phyloP scores from a whole-genome alignment of 495 filamentous ascomycete genomes.

The Penicillium psychrofluorescens region DNA sequence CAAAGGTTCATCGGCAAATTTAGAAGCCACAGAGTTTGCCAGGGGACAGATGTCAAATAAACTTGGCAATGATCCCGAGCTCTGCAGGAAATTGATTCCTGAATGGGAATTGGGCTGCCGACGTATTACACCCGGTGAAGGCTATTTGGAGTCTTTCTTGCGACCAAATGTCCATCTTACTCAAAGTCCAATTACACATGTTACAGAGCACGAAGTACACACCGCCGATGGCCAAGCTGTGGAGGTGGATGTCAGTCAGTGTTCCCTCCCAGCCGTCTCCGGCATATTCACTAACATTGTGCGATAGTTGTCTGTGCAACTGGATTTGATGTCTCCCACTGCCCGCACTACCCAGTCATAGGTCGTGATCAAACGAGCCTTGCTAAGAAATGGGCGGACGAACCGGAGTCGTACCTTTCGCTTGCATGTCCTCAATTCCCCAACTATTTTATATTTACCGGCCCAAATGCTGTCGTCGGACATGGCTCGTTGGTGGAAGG shows the following conservation, averaged over 20 bases:
- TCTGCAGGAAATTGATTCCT: conserved; percentile 36
- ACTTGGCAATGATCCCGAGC: conserved; percentile 24
- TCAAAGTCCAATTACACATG: conserved; percentile 17
- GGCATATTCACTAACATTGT: too few species aligned
- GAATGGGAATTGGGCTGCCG: conserved; percentile 40
- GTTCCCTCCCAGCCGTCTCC: not conserved
- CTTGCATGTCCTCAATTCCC: conserved; percentile 18
- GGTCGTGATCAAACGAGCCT: conserved; percentile 29
- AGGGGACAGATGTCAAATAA: conserved; percentile 26
- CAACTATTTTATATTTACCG: conserved; percentile 30
- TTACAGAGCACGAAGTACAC: conserved; percentile 36
- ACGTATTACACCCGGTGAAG: conserved; percentile 38
- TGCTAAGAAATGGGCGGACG: conserved; percentile 22
- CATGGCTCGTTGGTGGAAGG: conserved; percentile 37
- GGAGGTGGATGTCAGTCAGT: conserved; percentile 36
- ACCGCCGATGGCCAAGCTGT: conserved; percentile 28
- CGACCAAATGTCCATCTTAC: conserved; percentile 21
- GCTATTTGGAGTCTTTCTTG: conserved; percentile 33
- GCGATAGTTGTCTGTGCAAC: conserved; percentile 40
- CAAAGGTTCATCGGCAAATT: conserved; percentile 13
- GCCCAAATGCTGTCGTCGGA: conserved; percentile 28
- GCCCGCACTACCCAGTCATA: conserved; percentile 28
- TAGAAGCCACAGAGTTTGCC: conserved; percentile 10
- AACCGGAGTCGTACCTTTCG: conserved; percentile 22
- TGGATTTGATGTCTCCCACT: conserved; percentile 40